Evolutionary conservation across 2,329 filamentous ascomycete genomes (phyloP), one percentile per base, ranked within the genome.

Genomic region (Colletotrichum tropicale): DNA sequence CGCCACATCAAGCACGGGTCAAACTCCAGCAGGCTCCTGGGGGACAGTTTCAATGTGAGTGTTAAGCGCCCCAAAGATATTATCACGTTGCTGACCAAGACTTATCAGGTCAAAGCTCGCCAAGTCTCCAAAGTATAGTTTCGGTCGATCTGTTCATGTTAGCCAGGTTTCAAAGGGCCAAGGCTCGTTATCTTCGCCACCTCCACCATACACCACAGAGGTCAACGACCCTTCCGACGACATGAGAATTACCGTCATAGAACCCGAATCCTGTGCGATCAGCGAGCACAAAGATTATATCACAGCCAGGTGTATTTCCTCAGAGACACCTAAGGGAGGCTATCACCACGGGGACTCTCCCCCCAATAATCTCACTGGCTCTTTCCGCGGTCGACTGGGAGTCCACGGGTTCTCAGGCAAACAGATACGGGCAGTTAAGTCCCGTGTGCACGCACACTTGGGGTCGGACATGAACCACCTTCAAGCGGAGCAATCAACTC

Each of bases 1-100:
- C 61, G 82, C 83, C 67, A 79, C 21, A n/a, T 26, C 38, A 30
- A 15, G 32, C 8, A 15, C 8, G 21, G 24, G 12, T 16, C 56
- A 7, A 58, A 21, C 12, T 68, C 66, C 6, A 36, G 38, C 2
- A 71, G 75, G 30, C 16, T 68, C 67, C 2, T 68, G 16, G 34
- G 64, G 32, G 6, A 15, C 21, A 32, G 48, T 48, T 16, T 36
- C 21, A 32, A 30, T n/a, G 77, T 78, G 38, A 38, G 75, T 58
- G 28, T 8, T 38, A 18, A 32, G 32, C 21, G 32, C 43, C 38
- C 5, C 15, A 18, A 18, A n/a, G 9, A 12, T 8, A 5, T 26
- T 15, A n/a, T 5, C 16, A 18, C 16, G 16, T 10, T 38, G 30
- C 43, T 71, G 15, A 48, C 43, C 36, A 48, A 56, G 4, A 26